Conservation (phyloP, 371 early-diverging fungal species). For the Chytridium lagenaria region DNA sequence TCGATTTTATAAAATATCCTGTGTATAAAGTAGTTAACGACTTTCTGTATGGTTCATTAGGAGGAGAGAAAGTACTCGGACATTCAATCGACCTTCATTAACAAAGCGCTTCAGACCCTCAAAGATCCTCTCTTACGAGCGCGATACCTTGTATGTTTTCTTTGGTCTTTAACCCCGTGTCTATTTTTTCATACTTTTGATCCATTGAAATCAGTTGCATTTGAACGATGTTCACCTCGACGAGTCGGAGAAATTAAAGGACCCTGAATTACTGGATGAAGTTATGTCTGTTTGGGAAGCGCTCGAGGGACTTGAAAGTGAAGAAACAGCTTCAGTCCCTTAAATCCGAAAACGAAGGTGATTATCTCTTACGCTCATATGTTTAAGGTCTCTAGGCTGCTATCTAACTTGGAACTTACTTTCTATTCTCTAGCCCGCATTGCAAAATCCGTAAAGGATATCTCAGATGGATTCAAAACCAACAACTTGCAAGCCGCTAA, state of each 20-base stretch:
- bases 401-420: too few species aligned
- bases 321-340: conserved; percentile 64
- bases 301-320: conserved; percentile 68
- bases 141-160: conserved; percentile 67
- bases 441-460: conserved; percentile 42
- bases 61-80: conserved; percentile 76
- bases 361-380: background rate
- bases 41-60: conserved; percentile 44
- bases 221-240: conserved; percentile 64
- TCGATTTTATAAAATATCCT: background rate
- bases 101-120: conserved; percentile 85
- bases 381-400: too few species aligned
- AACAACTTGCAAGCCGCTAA: conserved; percentile 64
- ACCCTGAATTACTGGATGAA: conserved; percentile 80
- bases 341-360: conserved; percentile 57
- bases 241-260: conserved; percentile 72
- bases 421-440: conserved; percentile 48
- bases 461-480: conserved; percentile 60
- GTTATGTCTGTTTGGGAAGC: conserved; percentile 81
- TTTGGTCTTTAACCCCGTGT: background rate
- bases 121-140: conserved; percentile 81
- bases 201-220: conserved; percentile 50
- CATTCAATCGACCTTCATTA: conserved; percentile 79
- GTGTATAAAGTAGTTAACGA: background rate
- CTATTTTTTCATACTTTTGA: background rate